These are phyloP conservation scores for Aspergillus nidulans DNA, from an alignment of 495 filamentous ascomycete genomes.

Conservation along the genomic window DNA sequence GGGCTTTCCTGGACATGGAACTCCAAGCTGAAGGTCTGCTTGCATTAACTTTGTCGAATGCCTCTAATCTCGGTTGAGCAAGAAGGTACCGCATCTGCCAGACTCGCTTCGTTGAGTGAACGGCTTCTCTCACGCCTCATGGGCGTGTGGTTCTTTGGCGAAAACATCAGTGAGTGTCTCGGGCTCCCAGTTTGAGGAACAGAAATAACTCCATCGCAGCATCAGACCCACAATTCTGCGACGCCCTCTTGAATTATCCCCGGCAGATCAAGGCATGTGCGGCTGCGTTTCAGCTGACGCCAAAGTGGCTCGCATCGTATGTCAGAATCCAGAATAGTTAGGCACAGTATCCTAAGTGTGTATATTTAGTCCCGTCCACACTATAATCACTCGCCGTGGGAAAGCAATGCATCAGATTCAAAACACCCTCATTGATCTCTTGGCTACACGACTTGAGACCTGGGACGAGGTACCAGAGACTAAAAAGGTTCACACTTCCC, in stretches of 20 bases:
- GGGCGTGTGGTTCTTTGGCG: slow-evolving; percentile 15
- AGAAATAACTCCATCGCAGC: neutral
- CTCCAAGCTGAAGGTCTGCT: too few species aligned
- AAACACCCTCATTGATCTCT: neutral
- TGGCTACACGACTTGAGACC: too few species aligned
- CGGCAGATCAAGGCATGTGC: slow-evolving; percentile 7
- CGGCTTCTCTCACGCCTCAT: slow-evolving; percentile 3
- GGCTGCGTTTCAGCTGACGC: slow-evolving; percentile 10
- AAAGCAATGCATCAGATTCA: slow-evolving; percentile 3
- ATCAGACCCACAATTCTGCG: slow-evolving; percentile 6
- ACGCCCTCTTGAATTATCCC: slow-evolving; percentile 4
- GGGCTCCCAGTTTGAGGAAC: too few species aligned
- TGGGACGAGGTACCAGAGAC: too few species aligned
- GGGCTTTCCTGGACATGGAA: too few species aligned
- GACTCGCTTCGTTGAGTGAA: neutral
- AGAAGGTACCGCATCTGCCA: too few species aligned
- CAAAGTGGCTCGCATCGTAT: slow-evolving; percentile 2
- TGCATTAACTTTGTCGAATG: too few species aligned
- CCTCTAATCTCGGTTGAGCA: too few species aligned
- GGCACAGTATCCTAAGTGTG: neutral
- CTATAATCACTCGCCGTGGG: slow-evolving; percentile 1
- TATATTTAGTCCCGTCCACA: neutral
- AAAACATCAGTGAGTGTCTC: slow-evolving; percentile 11
- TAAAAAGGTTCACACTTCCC: too few species aligned
- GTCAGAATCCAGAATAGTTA: neutral